These are phyloP conservation scores for Drechslera avenae DNA, from an alignment of 2,329 filamentous ascomycete species.

Conservation along the genomic window DNA sequence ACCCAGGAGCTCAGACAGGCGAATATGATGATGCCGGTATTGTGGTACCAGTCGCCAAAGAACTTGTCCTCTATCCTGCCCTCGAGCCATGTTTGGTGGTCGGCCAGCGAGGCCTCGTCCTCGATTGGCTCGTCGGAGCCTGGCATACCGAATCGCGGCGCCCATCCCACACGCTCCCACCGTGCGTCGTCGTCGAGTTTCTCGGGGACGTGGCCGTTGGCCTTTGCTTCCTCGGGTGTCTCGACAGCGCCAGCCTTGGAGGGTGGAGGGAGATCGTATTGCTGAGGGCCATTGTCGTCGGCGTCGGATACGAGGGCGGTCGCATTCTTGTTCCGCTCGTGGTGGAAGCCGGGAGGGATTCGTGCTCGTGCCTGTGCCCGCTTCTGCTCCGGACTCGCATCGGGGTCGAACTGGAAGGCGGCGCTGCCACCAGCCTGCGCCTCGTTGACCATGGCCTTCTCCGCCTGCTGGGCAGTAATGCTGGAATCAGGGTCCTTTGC, in stretches of 20 bases:
- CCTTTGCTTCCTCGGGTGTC: slow-evolving; percentile 53
- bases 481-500: slow-evolving; percentile 71
- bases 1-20: slow-evolving; percentile 91
- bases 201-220: slow-evolving; percentile 60
- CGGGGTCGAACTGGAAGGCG: slow-evolving; percentile 84
- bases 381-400: slow-evolving; percentile 85
- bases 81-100: slow-evolving; percentile 89
- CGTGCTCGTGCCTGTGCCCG: slow-evolving; percentile 73
- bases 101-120: slow-evolving; percentile 71
- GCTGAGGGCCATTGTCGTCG: slow-evolving; percentile 51
- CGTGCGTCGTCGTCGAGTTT: slow-evolving; percentile 58
- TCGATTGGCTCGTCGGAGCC: slow-evolving; percentile 58
- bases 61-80: slow-evolving; percentile 83
- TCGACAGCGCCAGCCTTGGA: slow-evolving; percentile 71
- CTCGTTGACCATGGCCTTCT: slow-evolving; percentile 75
- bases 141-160: slow-evolving; percentile 74
- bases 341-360: slow-evolving; percentile 68
- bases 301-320: slow-evolving; percentile 79
- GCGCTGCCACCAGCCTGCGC: slow-evolving; percentile 77
- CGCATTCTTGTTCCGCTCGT: slow-evolving; percentile 65
- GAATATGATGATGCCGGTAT: slow-evolving; percentile 90
- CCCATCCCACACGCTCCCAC: slow-evolving; percentile 75
- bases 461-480: slow-evolving; percentile 71
- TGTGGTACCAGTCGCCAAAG: slow-evolving; percentile 98
- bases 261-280: slow-evolving; percentile 78